Percentiles rank a stretch among this genome's conserved stretches.
phyloP scores from a whole-genome alignment of 768 basidiomycete genomes.

The Mycena kentingensis region DNA sequence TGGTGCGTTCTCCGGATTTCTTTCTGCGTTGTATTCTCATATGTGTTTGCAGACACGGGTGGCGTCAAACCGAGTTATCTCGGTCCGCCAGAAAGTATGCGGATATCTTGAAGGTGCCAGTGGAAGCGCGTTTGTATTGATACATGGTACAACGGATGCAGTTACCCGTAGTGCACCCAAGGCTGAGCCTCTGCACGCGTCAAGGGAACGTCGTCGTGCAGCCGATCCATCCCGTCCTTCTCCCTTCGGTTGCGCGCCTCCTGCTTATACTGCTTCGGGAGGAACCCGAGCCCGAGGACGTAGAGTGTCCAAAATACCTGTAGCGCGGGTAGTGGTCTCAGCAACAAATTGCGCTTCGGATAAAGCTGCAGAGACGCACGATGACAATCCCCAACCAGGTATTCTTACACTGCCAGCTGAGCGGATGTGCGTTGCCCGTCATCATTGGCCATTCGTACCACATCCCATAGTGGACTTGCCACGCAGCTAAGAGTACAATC shows the following conservation, averaged over 20 bases:
- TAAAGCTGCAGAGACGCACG: not conserved
- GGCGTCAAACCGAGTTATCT: slow-evolving; percentile 58
- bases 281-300: slow-evolving; percentile 28
- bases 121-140: too few species aligned
- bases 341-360: not conserved
- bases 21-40: slow-evolving; percentile 1
- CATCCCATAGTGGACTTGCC: slow-evolving; percentile 33
- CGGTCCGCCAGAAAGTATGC: slow-evolving; percentile 61
- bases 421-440: slow-evolving; percentile 20
- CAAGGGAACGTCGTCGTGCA: not conserved
- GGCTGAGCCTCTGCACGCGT: too few species aligned
- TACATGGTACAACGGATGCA: too few species aligned
- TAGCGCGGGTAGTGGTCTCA: too few species aligned
- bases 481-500: slow-evolving; percentile 39
- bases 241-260: slow-evolving; percentile 20
- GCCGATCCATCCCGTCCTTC: not conserved
- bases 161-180: too few species aligned
- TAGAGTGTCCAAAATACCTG: slow-evolving; percentile 34
- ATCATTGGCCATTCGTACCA: slow-evolving; percentile 29
- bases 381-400: slow-evolving; percentile 28
- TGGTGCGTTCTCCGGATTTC: slow-evolving; percentile 33
- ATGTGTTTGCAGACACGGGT: slow-evolving; percentile 48
- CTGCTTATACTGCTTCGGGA: slow-evolving; percentile 33
- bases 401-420: slow-evolving; percentile 14
- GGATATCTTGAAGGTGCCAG: slow-evolving; percentile 19